Evolutionary conservation across 768 basidiomycete species (phyloP), one percentile per base, ranked within the genome.

Genomic region (Leccinum uliginosum): DNA sequence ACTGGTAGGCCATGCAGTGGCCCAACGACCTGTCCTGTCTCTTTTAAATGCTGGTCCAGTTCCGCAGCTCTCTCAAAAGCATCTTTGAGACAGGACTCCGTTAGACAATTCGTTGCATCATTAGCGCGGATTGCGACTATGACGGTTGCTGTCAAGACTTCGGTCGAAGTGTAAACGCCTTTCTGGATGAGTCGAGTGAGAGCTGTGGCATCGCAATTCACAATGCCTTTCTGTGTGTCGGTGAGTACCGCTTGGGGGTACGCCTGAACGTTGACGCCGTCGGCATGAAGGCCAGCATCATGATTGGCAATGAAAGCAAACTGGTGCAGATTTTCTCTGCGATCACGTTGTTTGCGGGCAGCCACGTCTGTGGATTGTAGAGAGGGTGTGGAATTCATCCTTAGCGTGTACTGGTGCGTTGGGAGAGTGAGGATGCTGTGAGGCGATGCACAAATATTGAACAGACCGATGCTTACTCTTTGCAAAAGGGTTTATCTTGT

Each of bases 31-130:
- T 75, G 70, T 17, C 83, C 82, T 0, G 80, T 84, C 54, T 70
- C 59, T 15, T 63, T 53, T 30, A 80, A 65, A 63, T 80, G 65
- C 23, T 70, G 74, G 62, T 86, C 84, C 21, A 85, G 71, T 59
- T 82, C 71, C 50, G 62, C 69, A 4, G 85, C 84, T 43, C 76
- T 72, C 51, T 66, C 59, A 44, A 82, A 67, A 4, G 76, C 80
- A n/a, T 79, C 74, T 21, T 80, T 77, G 58, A 83, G 73, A 58
- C 83, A 83, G 50, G 85, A 79, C 57, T 85, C 83, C 15, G 82
- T 80, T 21, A 84, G 67, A 62, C 83, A 84, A 59, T 81, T 81
- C 6, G 79, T 79, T 53, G 65, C 56, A 32, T 72, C 62, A 50
- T 71, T 73, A n/a, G 71, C 61, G 6, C 62, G 63, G 51, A 68